Base-by-base conservation (phyloP, 169 alveolate genomes). In the Plasmodium adleri region DNA sequence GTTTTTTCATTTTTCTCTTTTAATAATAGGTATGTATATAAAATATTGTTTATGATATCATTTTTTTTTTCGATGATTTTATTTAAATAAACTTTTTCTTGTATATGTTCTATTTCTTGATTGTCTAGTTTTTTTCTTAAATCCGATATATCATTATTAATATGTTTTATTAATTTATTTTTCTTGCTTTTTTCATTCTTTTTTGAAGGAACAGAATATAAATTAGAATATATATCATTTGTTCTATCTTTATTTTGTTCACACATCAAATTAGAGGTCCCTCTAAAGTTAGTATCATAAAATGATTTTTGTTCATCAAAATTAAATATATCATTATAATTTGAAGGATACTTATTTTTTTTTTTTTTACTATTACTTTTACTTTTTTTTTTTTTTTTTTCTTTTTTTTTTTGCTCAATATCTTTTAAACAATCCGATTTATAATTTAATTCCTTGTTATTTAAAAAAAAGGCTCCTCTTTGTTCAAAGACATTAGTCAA, bases 51-150 rank as follows among this genome's bases (percentile, higher is more conserved):
- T 78, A 78, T 78, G 12, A 78, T 66, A 59, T 78, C 89, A 66
- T 78, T 78, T 52, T 78, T 78, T 64, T 78, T 78, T 64, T 78
- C 89, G 22, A 78, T 78, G 10, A 78, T 78, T 64, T 78, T 66
- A 78, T 78, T 78, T 66, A 78, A 45, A 15, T 78, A 78, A 8
- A 78, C 52, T 66, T 78, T 78, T 66, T 78, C 89, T 70, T 78
- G 78, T 32, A 78, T 50, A 58, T 78, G 49, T 15, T 68, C 45
- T 24, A 66, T 12, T 52, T 78, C 89, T 15, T 64, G 72, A 28
- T 78, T 64, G 17, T 78, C 49, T 28, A 66, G 26, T 32, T 78
- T 78, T 9, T 28, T 22, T 13, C 89, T 66, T 12, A 78, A 26
- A 26, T 15, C 10, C 1, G 6, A 39, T 32, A 78, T 15, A 26